Base-by-base conservation (phyloP, 2,329 filamentous ascomycete species). In the Epicoccum sorghinum region DNA sequence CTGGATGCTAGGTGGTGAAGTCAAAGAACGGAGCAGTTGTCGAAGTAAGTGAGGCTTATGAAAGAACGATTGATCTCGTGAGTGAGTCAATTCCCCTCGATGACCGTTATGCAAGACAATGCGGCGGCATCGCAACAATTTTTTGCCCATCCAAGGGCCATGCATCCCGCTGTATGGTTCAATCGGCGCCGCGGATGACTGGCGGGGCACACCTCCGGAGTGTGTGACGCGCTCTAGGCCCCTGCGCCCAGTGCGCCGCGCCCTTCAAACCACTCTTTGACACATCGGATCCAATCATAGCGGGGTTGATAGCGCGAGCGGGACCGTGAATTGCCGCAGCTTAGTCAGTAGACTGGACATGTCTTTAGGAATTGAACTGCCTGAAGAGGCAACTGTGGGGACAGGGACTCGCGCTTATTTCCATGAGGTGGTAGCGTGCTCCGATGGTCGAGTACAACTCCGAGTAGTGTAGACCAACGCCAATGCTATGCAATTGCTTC, bases 281-380 rank as follows among this genome's bases (percentile, higher is more conserved):
- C 65, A 66, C 57, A 66, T 55, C 40, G 47, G 33, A 61, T 59
- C 65, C 58, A 64, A 65, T 63, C 57, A 62, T 48, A 47, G 41
- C 43, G 43, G 42, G 35, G 35, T 23, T 33, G 32, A 44, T 42
- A 37, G 52, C 42, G 36, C 32, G 22, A 24, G 33, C 32, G 41
- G 40, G 43, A 64, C 41, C 66, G 66, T 61, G 60, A 63, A 69
- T 66, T 66, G 56, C 66, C 66, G 53, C 13, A 43, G 65, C 54
- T 62, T 61, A 62, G 60, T 62, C 48, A 60, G 55, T 56, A 44
- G 54, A 55, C 45, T 30, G 13, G 8, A n/a, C 22, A 18, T 29
- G 27, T 12, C 13, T 13, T 47, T 29, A 32, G 38, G 53, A 55
- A 48, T 57, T 47, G 41, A 45, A 25, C 47, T 47, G 40, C 51